Evolutionary conservation across 2,329 filamentous ascomycete species (phyloP).

Genomic region (Ampelomyces quisqualis): DNA sequence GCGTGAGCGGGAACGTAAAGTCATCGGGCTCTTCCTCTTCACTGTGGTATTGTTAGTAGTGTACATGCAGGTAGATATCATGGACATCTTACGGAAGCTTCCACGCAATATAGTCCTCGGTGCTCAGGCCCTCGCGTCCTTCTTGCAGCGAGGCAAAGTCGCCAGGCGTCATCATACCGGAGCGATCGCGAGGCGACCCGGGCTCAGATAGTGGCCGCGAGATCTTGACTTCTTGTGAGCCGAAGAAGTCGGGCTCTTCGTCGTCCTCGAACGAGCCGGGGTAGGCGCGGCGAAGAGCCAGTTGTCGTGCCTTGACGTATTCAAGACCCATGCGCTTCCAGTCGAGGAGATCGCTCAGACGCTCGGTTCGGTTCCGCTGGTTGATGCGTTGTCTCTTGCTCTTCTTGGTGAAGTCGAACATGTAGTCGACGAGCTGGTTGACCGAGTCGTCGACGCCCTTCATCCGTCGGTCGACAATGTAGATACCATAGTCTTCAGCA

Average conservation of each 20-base stretch:
- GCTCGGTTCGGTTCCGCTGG: slow-evolving; percentile 94
- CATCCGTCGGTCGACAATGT: slow-evolving; percentile 92
- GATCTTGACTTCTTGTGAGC: slow-evolving; percentile 91
- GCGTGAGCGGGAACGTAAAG: slow-evolving; percentile 69
- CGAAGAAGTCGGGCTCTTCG: slow-evolving; percentile 86
- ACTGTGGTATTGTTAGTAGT: slow-evolving; percentile 33
- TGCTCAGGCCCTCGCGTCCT: slow-evolving; percentile 85
- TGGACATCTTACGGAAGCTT: slow-evolving; percentile 83
- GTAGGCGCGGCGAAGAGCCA: slow-evolving; percentile 89
- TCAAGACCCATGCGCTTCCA: slow-evolving; percentile 99
- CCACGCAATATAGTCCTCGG: slow-evolving; percentile 98
- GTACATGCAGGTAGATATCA: not conserved
- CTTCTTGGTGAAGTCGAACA: slow-evolving; percentile 94
- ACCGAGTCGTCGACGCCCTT: slow-evolving; percentile 98
- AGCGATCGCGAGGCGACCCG: slow-evolving; percentile 84
- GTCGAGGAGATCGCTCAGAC: slow-evolving; percentile 89
- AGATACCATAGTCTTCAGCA: slow-evolving; percentile 96
- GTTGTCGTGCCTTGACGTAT: slow-evolving; percentile 94
- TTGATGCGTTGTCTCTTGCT: slow-evolving; percentile 96
- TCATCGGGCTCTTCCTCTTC: slow-evolving; percentile 91
- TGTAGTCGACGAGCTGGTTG: slow-evolving; percentile 86
- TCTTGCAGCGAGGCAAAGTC: slow-evolving; percentile 97
- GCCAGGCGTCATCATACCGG: slow-evolving; percentile 98
- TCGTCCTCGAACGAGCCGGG: slow-evolving; percentile 76
- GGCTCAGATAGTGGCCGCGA: slow-evolving; percentile 91